Percentiles rank a stretch among this genome's conserved stretches.
Conservation (phyloP, 2,329 filamentous ascomycete genomes). For the Aurifilum marmelostoma region DNA sequence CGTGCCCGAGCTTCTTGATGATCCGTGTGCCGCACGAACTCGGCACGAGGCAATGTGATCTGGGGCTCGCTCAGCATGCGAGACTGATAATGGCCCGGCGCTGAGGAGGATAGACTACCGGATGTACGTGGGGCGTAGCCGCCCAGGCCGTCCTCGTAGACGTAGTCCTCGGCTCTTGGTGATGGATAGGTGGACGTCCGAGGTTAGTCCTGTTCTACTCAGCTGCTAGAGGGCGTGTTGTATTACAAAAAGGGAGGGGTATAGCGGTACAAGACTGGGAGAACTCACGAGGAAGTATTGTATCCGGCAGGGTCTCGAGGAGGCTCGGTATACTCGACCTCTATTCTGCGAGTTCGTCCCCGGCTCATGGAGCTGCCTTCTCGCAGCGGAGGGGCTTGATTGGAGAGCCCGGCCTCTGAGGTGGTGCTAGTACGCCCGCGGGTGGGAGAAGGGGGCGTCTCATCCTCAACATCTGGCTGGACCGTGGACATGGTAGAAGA, state of each 20-base stretch:
- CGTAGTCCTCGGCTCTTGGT: constrained; percentile 2
- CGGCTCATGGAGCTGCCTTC: constrained; percentile 9
- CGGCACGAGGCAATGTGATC: neutral
- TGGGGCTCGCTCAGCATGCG: constrained; percentile 11
- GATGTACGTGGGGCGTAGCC: neutral
- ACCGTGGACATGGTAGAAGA: neutral
- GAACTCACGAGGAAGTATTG: constrained; percentile 2
- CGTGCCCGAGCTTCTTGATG: neutral
- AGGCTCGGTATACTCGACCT: neutral
- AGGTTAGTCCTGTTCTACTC: neutral
- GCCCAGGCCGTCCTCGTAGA: constrained; percentile 1
- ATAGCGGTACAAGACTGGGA: neutral
- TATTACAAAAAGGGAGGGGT: neutral
- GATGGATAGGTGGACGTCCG: neutral
- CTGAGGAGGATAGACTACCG: neutral
- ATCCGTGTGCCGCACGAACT: neutral
- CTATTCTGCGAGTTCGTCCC: neutral
- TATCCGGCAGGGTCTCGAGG: neutral
- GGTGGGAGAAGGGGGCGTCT: neutral
- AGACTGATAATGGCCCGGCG: neutral
- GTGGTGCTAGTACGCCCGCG: neutral
- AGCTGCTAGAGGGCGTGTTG: neutral
- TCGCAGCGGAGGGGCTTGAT: neutral
- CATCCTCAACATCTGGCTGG: neutral
- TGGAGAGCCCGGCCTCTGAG: neutral